Conservation (phyloP, 768 basidiomycete species). For the Xanthoconium stramineum region DNA sequence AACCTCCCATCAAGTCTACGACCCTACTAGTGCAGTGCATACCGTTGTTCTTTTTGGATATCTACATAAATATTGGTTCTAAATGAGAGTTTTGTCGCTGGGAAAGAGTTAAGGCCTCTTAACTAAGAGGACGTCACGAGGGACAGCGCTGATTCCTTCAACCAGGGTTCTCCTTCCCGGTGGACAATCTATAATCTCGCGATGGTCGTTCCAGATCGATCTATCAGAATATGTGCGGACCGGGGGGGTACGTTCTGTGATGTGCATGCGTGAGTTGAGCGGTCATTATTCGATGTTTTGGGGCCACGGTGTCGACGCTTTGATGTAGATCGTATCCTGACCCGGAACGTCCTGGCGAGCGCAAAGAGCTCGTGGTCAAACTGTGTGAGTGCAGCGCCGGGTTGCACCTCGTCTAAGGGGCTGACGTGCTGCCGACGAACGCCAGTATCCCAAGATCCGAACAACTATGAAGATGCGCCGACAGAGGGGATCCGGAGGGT, state of each 20-base stretch:
- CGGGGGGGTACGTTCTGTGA: slow-evolving; percentile 93
- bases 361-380: slow-evolving; percentile 87
- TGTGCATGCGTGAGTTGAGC: slow-evolving; percentile 64
- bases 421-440: background rate
- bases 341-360: slow-evolving; percentile 52
- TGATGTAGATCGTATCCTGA: slow-evolving; percentile 66
- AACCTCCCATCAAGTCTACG: background rate
- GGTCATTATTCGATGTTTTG: background rate
- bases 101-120: background rate
- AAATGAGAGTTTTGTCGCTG: background rate
- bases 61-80: slow-evolving; percentile 1
- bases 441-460: slow-evolving; percentile 84
- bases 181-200: background rate
- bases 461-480: slow-evolving; percentile 88
- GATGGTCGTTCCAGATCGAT: slow-evolving; percentile 58
- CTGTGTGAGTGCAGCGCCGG: slow-evolving; percentile 50
- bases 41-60: slow-evolving; percentile 19
- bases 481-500: slow-evolving; percentile 91
- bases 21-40: slow-evolving; percentile 18
- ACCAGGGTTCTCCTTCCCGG: too few relatives aligned
- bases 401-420: background rate
- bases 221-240: slow-evolving; percentile 83
- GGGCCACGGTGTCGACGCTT: background rate
- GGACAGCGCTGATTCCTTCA: background rate
- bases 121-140: background rate